Evolutionary conservation across 352 stramenopile species (phyloP).

Genomic region (Phytophthora fragariae): DNA sequence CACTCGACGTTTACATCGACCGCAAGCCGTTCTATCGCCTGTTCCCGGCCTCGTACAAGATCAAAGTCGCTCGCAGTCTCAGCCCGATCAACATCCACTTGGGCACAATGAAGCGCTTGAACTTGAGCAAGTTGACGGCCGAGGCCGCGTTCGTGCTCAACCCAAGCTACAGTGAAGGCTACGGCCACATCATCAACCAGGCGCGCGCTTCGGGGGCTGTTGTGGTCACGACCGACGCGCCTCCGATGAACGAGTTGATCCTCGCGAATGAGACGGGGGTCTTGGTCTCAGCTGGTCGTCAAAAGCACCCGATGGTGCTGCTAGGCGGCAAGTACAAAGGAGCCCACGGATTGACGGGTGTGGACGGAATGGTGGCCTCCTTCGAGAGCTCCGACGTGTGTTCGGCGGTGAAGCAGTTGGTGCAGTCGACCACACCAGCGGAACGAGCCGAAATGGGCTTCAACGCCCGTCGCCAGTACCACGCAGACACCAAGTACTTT

Average conservation of each 20-base stretch:
- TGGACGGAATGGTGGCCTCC: conserved; percentile 35
- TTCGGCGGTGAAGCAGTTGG: conserved; percentile 28
- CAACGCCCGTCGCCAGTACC: conserved; percentile 51
- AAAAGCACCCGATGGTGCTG: conserved; percentile 39
- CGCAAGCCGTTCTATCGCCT: conserved; percentile 29
- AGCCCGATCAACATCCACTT: conserved; percentile 47
- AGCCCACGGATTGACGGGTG: conserved; percentile 22
- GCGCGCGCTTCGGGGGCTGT: conserved; percentile 56
- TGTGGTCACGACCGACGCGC: conserved; percentile 57
- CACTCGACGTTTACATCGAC: conserved; percentile 49
- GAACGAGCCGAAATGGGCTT: conserved; percentile 43
- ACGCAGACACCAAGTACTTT: conserved; percentile 64
- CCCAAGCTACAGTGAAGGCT: conserved; percentile 71
- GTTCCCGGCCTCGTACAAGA: conserved; percentile 34
- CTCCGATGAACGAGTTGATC: conserved; percentile 78
- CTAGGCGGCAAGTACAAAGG: conserved; percentile 43
- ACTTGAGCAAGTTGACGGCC: conserved; percentile 53
- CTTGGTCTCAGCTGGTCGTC: conserved; percentile 13
- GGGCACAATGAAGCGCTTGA: conserved; percentile 28
- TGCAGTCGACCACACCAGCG: conserved; percentile 34
- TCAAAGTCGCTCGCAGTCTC: conserved; percentile 28
- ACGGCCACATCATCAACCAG: conserved; percentile 79
- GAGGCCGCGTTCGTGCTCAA: conserved; percentile 64
- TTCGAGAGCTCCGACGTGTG: conserved; percentile 39
- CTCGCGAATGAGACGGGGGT: conserved; percentile 34